These are phyloP conservation scores for Ascoidea rubescens DNA, from an alignment of 805 yeast genomes.

Conservation along the genomic window DNA sequence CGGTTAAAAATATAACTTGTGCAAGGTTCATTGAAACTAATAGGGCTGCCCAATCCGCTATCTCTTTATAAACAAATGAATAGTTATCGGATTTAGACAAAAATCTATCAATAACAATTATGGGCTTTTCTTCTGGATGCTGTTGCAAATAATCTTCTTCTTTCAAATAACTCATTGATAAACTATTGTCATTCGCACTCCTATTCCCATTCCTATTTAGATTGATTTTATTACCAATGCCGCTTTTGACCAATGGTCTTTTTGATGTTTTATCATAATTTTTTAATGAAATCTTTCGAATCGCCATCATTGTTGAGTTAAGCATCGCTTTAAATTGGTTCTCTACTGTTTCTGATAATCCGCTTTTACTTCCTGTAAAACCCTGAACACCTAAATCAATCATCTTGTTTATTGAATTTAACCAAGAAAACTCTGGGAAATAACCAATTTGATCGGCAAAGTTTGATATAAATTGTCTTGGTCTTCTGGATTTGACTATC, in stretches of 20 bases:
- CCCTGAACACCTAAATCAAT: conserved; percentile 82
- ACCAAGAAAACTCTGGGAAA: conserved; percentile 89
- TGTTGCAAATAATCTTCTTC: conserved; percentile 78
- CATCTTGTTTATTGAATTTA: conserved; percentile 63
- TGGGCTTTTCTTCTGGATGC: conserved; percentile 77
- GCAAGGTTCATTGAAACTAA: conserved; percentile 70
- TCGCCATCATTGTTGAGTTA: conserved; percentile 53
- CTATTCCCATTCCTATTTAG: conserved; percentile 14
- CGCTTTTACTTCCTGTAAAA: conserved; percentile 87
- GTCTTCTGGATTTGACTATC: conserved; percentile 61
- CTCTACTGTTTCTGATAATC: conserved; percentile 73
- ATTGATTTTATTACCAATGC: conserved; percentile 6
- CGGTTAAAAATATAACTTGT: conserved; percentile 79
- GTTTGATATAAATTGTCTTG: conserved; percentile 47
- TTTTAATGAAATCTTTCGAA: conserved; percentile 47
- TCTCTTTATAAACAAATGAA: conserved; percentile 51
- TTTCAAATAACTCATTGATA: conserved; percentile 21
- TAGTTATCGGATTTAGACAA: conserved; percentile 41
- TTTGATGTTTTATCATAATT: conserved; percentile 20
- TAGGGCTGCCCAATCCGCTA: conserved; percentile 84
- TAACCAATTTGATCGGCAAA: conserved; percentile 77
- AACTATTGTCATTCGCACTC: conserved; percentile 11
- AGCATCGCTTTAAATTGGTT: conserved; percentile 72
- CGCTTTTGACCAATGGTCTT: conserved; percentile 1
- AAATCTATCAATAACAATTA: conserved; percentile 70